Evolutionary conservation across 2,329 filamentous ascomycete genomes (phyloP).

Genomic region (Beauveria rudraprayagi): DNA sequence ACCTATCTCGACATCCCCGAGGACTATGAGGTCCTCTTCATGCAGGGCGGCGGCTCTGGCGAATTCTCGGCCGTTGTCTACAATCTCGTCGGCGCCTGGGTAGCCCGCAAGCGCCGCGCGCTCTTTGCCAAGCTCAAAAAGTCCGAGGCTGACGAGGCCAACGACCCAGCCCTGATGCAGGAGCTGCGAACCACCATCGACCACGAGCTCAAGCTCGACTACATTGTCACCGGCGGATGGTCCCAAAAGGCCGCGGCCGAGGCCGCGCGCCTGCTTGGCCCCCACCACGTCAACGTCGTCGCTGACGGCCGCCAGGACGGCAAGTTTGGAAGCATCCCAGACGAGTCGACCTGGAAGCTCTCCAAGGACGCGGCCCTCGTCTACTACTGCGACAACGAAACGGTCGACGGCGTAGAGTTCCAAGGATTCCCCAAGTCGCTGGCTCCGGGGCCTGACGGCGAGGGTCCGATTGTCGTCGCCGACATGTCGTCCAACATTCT

Average conservation of each 20-base stretch:
- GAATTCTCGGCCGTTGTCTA: constrained; percentile 79
- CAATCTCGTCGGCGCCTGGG: constrained; percentile 79
- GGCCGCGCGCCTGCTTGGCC: constrained; percentile 66
- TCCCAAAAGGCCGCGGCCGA: constrained; percentile 84
- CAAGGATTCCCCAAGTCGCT: constrained; percentile 61
- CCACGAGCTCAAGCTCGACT: constrained; percentile 72
- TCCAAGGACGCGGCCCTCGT: constrained; percentile 63
- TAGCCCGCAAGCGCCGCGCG: constrained; percentile 56
- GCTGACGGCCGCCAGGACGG: constrained; percentile 59
- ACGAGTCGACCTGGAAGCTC: constrained; percentile 68
- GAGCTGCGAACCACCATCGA: constrained; percentile 56
- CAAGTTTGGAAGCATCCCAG: constrained; percentile 80
- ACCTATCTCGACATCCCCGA: constrained; percentile 73
- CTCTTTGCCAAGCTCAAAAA: constrained; percentile 49
- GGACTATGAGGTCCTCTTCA: constrained; percentile 81
- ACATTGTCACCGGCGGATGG: constrained; percentile 82
- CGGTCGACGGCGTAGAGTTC: constrained; percentile 88
- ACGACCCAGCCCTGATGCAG: constrained; percentile 46
- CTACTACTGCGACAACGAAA: constrained; percentile 93
- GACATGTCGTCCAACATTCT: constrained; percentile 96
- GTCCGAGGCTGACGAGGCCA: constrained; percentile 35
- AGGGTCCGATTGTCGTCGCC: constrained; percentile 70
- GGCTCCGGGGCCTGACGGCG: constrained; percentile 47
- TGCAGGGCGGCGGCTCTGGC: constrained; percentile 79
- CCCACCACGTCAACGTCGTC: constrained; percentile 73